Evolutionary conservation across 2,329 filamentous ascomycete species (phyloP).

Genomic region (Penicillium janthinellum): DNA sequence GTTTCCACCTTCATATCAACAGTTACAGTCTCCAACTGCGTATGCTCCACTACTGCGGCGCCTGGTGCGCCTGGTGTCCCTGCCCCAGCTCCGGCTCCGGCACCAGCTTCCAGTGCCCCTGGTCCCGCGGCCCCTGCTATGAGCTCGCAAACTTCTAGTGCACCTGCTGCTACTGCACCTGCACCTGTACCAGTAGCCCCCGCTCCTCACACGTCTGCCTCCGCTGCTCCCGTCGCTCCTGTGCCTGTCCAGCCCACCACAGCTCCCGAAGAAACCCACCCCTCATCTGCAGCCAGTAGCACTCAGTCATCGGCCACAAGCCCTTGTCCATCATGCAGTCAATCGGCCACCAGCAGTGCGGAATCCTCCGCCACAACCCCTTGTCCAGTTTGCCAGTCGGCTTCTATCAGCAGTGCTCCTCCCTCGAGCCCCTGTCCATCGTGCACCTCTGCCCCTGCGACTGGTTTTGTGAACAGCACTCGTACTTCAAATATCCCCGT

Average conservation of each 20-base stretch:
- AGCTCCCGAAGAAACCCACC: not conserved
- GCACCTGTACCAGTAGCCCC: not conserved
- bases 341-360: not conserved
- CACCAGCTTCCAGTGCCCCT: not conserved
- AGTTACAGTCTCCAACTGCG: conserved; percentile 25
- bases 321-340: not conserved
- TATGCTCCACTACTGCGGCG: conserved; percentile 13
- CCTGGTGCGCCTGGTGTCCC: conserved; percentile 8
- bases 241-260: not conserved
- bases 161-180: not conserved
- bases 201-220: conserved; percentile 6
- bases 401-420: not conserved
- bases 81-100: not conserved
- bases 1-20: conserved; percentile 21
- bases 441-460: not conserved
- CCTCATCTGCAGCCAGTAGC: not conserved
- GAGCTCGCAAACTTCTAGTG: conserved; percentile 3
- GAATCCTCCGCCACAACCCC: not conserved
- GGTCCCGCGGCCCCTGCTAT: not conserved
- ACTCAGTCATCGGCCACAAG: not conserved
- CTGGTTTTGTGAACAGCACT: not conserved
- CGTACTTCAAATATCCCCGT: not conserved
- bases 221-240: conserved; percentile 7
- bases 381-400: not conserved
- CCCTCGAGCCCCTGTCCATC: not conserved